Percentiles rank a stretch among this genome's conserved stretches.
phyloP scores from a whole-genome alignment of 2,329 filamentous ascomycete genomes.

The Colletotrichum viniferum region DNA sequence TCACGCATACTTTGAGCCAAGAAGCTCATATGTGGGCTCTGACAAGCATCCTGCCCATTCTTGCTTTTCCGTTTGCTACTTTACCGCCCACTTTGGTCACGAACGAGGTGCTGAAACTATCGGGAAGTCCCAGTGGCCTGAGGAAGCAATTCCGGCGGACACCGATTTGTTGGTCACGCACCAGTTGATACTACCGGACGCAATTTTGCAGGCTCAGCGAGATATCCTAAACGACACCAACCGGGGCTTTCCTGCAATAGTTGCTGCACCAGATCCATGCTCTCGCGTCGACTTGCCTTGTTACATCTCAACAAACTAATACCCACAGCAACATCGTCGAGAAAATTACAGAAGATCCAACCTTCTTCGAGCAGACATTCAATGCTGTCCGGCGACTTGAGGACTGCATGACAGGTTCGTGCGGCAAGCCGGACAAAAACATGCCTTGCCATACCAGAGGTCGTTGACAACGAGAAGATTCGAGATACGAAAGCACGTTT shows the following conservation, averaged over 20 bases:
- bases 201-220: not conserved
- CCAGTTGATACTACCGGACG: not conserved
- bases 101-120: not conserved
- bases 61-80: constrained; percentile 1
- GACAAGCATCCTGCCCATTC: not conserved
- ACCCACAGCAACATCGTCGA: not conserved
- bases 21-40: not conserved
- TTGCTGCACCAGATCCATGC: not conserved
- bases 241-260: not conserved
- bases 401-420: not conserved
- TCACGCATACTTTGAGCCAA: not conserved
- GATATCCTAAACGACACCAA: not conserved
- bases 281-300: not conserved
- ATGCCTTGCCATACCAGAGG: not conserved
- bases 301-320: not conserved
- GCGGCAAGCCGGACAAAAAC: not conserved
- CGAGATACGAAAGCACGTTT: not conserved
- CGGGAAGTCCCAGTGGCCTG: not conserved
- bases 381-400: not conserved
- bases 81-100: not conserved
- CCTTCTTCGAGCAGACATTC: not conserved
- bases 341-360: not conserved
- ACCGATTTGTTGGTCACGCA: not conserved
- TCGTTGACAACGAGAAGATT: not conserved
- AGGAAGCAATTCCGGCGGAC: not conserved